Evolutionary conservation across 495 filamentous ascomycete genomes (phyloP).

Genomic region (Aspergillus taichungensis): DNA sequence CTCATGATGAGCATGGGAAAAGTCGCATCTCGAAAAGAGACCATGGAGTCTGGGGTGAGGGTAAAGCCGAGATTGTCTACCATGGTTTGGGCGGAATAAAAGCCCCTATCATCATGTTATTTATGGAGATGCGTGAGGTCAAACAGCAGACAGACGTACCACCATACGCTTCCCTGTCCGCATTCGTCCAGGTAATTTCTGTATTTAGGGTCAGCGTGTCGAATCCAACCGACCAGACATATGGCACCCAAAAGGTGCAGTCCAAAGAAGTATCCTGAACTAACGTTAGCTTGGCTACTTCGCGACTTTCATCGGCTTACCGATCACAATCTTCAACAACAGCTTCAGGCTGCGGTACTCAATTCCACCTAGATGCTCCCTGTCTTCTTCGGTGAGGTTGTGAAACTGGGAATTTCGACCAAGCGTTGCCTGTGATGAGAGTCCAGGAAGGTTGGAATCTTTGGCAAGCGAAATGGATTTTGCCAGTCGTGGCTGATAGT

Average conservation of each 20-base stretch:
- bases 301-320: conserved; percentile 9
- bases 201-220: conserved; percentile 42
- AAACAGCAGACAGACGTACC: conserved; percentile 34
- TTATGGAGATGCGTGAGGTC: neutral
- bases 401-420: conserved; percentile 75
- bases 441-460: conserved; percentile 14
- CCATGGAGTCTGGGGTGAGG: conserved; percentile 77
- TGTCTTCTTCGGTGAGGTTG: conserved; percentile 51
- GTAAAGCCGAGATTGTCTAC: conserved; percentile 52
- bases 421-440: conserved; percentile 45
- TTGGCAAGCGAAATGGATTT: conserved; percentile 10
- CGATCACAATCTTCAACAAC: conserved; percentile 43
- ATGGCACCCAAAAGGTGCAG: conserved; percentile 57
- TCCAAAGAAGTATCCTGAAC: conserved; percentile 51
- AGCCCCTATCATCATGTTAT: conserved; percentile 12
- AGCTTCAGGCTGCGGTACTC: conserved; percentile 55
- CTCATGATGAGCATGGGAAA: conserved; percentile 60
- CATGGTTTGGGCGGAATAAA: conserved; percentile 29
- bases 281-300: neutral
- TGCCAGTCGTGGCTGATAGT: conserved; percentile 4
- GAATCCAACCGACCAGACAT: conserved; percentile 61
- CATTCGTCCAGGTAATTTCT: conserved; percentile 43
- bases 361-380: conserved; percentile 53
- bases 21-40: conserved; percentile 60
- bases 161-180: conserved; percentile 58